Evolutionary conservation across 768 basidiomycete genomes (phyloP).

Genomic region (Pleurotus cornucopiae): DNA sequence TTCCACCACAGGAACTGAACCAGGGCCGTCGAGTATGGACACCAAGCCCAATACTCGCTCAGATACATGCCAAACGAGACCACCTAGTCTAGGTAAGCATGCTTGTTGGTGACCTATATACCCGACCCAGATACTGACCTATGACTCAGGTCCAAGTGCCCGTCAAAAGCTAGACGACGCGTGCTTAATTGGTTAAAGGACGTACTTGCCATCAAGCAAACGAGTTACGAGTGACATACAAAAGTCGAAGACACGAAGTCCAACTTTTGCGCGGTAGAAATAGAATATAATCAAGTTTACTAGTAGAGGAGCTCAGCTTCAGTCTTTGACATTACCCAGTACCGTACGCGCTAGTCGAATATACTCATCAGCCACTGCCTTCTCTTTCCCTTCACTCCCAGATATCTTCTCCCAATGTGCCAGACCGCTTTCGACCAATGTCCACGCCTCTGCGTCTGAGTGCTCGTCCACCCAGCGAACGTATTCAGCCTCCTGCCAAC

Average conservation of each 20-base stretch:
- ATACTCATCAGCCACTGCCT: constrained; percentile 51
- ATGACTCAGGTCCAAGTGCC: no score
- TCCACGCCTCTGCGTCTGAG: constrained; percentile 71
- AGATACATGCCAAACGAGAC: no score
- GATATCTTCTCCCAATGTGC: constrained; percentile 73
- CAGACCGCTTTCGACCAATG: constrained; percentile 76
- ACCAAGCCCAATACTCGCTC: no score
- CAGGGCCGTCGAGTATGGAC: neutral
- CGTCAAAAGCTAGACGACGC: no score
- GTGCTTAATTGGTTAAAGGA: no score
- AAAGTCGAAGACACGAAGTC: neutral
- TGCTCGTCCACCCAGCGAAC: constrained; percentile 96
- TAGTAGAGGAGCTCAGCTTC: neutral
- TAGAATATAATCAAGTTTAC: neutral
- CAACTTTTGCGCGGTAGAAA: neutral
- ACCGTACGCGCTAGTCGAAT: constrained; percentile 66
- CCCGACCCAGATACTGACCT: no score
- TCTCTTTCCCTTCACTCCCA: constrained; percentile 50
- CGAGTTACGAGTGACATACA: no score
- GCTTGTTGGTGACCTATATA: no score
- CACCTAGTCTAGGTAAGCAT: no score
- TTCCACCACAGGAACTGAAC: neutral
- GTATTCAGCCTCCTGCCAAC: constrained; percentile 96
- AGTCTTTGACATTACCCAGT: constrained; percentile 36
- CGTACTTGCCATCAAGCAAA: no score